These are phyloP conservation scores for Paraglomus brasilianum DNA, from an alignment of 192 early-diverging fungal genomes.

Conservation along the genomic window DNA sequence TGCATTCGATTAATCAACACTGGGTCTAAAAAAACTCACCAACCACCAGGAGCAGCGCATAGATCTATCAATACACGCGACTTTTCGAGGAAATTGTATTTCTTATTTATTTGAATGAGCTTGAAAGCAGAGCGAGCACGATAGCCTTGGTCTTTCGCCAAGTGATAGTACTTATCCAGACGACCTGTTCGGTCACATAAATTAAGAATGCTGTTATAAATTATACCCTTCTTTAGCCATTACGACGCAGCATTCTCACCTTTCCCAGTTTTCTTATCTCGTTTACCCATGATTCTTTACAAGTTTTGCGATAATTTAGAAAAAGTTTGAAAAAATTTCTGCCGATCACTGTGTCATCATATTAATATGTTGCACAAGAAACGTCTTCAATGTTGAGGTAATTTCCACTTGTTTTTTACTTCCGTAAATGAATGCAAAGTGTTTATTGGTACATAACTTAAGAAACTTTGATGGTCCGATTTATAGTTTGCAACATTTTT, in stretches of 20 bases:
- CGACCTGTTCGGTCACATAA: conserved; percentile 62
- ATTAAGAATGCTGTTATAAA: neutral
- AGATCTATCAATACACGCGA: conserved; percentile 91
- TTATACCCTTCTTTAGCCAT: neutral
- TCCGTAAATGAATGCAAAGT: too few species aligned
- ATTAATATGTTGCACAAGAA: too few species aligned
- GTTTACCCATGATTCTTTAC: conserved; percentile 43
- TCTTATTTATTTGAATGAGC: conserved; percentile 98
- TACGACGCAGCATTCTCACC: conserved; percentile 27
- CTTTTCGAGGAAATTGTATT: conserved; percentile 93
- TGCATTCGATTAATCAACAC: neutral
- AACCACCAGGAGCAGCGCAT: conserved; percentile 98
- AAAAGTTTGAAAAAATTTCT: too few species aligned
- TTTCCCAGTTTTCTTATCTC: conserved; percentile 51
- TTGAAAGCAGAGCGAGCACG: conserved; percentile 99
- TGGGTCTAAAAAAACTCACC: conserved; percentile 47
- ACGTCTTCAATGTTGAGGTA: too few species aligned
- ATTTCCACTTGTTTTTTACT: too few species aligned
- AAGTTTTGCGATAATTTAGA: too few species aligned
- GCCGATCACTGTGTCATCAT: too few species aligned
- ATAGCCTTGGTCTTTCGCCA: conserved; percentile 99
- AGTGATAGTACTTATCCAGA: conserved; percentile 99
- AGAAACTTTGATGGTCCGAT: too few species aligned
- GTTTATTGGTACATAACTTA: too few species aligned
- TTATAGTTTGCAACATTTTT: too few species aligned